These are phyloP conservation scores for Tremella fuciformis DNA, from an alignment of 768 basidiomycete genomes.

Conservation along the genomic window DNA sequence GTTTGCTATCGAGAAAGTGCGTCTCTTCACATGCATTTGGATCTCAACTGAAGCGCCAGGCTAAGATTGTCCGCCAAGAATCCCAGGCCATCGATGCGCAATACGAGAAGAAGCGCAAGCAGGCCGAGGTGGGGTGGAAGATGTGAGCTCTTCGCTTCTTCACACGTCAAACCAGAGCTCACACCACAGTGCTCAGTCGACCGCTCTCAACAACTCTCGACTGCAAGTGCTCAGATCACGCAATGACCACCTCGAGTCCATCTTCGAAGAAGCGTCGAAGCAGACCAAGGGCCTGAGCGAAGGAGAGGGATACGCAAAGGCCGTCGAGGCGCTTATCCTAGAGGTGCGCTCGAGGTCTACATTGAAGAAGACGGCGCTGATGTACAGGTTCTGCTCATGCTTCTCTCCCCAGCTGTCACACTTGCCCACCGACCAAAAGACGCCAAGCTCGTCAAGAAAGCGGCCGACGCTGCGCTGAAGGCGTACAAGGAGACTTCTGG, in stretches of 20 bases:
- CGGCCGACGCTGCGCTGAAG: conserved; percentile 63
- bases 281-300: conserved; percentile 64
- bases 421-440: conserved; percentile 71
- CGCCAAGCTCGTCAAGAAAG: conserved; percentile 60
- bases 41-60: conserved; percentile 56
- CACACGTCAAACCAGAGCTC: not conserved
- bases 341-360: conserved; percentile 56
- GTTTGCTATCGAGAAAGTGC: conserved; percentile 94
- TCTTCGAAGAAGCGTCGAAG: conserved; percentile 71
- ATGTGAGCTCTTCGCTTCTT: conserved; percentile 62
- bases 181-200: conserved; percentile 76
- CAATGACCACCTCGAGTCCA: conserved; percentile 85
- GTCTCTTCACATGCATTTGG: conserved; percentile 14
- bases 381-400: conserved; percentile 65
- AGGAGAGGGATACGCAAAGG: conserved; percentile 64
- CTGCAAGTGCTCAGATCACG: conserved; percentile 82
- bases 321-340: conserved; percentile 77
- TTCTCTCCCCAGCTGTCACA: conserved; percentile 71
- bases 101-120: conserved; percentile 94
- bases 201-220: conserved; percentile 92
- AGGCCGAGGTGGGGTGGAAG: conserved; percentile 88
- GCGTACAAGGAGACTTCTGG: conserved; percentile 78
- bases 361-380: not conserved
- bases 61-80: conserved; percentile 95
- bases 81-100: conserved; percentile 88